Base-by-base conservation (phyloP, 495 filamentous ascomycete species). In the Neurospora sp. region DNA sequence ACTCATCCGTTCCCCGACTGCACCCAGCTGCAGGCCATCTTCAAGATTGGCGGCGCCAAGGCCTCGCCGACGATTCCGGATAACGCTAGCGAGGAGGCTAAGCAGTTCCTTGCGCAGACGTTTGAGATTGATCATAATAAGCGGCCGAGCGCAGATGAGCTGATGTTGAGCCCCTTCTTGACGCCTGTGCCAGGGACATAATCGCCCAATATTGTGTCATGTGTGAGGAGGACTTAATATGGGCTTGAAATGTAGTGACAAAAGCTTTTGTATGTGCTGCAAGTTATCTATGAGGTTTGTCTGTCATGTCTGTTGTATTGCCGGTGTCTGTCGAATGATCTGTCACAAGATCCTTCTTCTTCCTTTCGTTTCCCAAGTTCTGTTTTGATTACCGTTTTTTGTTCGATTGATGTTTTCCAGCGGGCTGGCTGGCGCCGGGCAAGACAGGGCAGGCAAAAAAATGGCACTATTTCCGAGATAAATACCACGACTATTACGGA, bases 21-120 rank as follows among this genome's bases (percentile, higher is more conserved):
- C 83, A 95, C 92, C 68, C 96, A 99, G 82, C 83, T 99, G 74
- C 96, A 98, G 79, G 96, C 96, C 68, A 99, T 99, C 81, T 99
- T 98, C 85, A 96, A 97, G 82, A 98, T 99, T 78, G 96, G 96
- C 39, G 93, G 90, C 74, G 89, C 90, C 72, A 90, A 92, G 80
- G 95, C 93, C 37, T 89, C 92, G 42, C 96, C 96, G 1, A 94
- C 91, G n/a, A 91, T 97, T 68, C 96, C 96, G 4, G 91, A 94
- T 9, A 89, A 91, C 80, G 93, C 93, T 10, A 94, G 93, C 75
- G 87, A 88, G 42, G 95, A 98, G 78, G 95, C 93, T n/a, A 86
- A 88, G 75, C 89, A 87, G 70, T 99, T 99, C 83, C 84, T 98
- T 76, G 87, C 87, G 71, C 89, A 91, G 85, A 98, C 96, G 3